Evolutionary conservation across 2,329 filamentous ascomycete species (phyloP), one percentile per base, ranked within the genome.

Genomic region (Hypomyces perniciosus): DNA sequence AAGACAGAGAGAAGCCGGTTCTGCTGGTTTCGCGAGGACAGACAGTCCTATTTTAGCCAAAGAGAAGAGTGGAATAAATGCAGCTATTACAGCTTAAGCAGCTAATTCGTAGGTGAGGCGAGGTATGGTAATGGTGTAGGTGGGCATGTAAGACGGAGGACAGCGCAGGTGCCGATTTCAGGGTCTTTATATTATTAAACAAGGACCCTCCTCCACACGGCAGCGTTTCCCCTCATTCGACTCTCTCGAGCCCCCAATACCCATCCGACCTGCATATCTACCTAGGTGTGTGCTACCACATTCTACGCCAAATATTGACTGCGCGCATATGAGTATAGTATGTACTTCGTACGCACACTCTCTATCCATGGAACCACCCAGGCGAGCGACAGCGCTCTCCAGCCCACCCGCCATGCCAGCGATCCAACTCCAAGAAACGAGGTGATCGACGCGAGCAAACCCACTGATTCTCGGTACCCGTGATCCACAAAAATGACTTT

Each of bases 141-240:
- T 6, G 43, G 35, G 39, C 29, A 27, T 48, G 35, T 12, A 38
- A 31, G 10, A 44, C 29, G 35, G 40, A 39, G 20, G 27, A 31
- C 26, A 39, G 40, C n/a, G 26, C 48, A 39, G 28, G 13, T 12
- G 50, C 39, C 47, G 43, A 55, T 53, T 52, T 59, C 58, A 57
- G 56, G 54, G 56, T 58, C 54, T 54, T 59, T 59, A 59, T 59
- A 54, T 40, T 30, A 8, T 45, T 10, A 56, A 40, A 33, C 31
- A 38, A 29, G 20, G 49, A 44, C 31, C 44, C 39, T 44, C 44
- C 39, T 27, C 44, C 33, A 43, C 41, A n/a, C 38, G 28, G 20
- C 12, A 38, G 28, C 37, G 27, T 42, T 42, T 37, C 30, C 46
- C 47, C 47, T 49, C 47, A 49, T 37, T 38, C 40, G 27, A 28